Base-by-base conservation (phyloP, 805 yeast species). In the Ogataea haglerorum region DNA sequence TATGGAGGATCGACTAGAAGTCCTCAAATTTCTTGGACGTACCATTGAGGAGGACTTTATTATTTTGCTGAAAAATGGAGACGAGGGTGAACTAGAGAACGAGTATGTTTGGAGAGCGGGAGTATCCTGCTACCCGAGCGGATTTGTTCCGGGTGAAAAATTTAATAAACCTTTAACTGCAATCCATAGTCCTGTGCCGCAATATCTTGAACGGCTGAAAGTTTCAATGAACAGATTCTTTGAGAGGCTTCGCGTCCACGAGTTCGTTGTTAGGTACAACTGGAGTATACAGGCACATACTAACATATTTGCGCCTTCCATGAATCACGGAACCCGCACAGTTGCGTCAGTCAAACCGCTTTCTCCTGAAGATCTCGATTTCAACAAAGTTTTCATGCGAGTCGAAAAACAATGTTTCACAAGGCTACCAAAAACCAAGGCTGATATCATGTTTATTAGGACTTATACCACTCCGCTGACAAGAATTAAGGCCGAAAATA, bases 161-260 rank as follows among this genome's bases (percentile, higher is more conserved):
- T 68, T 75, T 46, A 65, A 78, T 52, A 60, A 68, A 49, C 78
- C 82, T 2, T 60, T 85, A 28, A 74, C 85, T 0, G 64, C 57
- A 34, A 74, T 85, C 44, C 95, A 85, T 54, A 72, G 63, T 2
- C 90, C 90, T 0, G 90, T 85, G 2, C 95, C 93, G 0, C 75
- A 74, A 44, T 85, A 85, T 52, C 58, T 66, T 38, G 61, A 72
- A 15, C 72, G 77, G 47, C 64, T 85, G 30, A 72, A 75, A 56
- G 51, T 68, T 5, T 75, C 85, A 16, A 85, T 85, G 91, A 77
- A 76, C 53, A 73, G 71, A 49, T 85, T 79, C 55, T 85, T 85
- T 57, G 66, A 68, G 19, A 70, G 77, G 46, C 55, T 84, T 45
- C 68, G 70, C 48, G 72, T 76, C 3, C 67, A 71, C 22, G 75